These are phyloP conservation scores for Cryptosporidium andersoni DNA, from an alignment of 169 alveolate species.

Conservation along the genomic window DNA sequence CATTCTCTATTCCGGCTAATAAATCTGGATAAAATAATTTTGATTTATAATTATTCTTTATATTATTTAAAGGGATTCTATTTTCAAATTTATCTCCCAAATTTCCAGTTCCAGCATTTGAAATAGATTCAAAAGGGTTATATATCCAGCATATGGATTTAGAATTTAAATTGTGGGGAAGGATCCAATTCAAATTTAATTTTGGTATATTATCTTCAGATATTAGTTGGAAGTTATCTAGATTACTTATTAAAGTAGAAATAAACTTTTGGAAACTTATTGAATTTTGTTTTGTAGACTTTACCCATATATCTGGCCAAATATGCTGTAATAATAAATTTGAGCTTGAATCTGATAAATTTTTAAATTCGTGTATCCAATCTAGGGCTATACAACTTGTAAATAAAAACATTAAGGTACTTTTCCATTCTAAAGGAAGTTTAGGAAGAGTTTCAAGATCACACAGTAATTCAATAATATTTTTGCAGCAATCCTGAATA, in stretches of 20 bases:
- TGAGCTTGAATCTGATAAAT: conserved; percentile 14
- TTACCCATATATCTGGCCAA: conserved; percentile 63
- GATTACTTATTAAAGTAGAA: conserved; percentile 30
- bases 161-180: conserved; percentile 15
- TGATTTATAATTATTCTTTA: conserved; percentile 1
- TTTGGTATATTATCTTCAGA: background rate
- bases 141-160: conserved; percentile 22
- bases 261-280: conserved; percentile 12
- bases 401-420: conserved; percentile 25
- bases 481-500: conserved; percentile 68
- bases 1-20: background rate
- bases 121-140: conserved; percentile 17
- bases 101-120: conserved; percentile 1
- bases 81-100: background rate
- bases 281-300: background rate
- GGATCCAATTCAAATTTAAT: conserved; percentile 2
- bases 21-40: conserved; percentile 18
- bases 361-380: conserved; percentile 2
- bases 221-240: conserved; percentile 5
- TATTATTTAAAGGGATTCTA: too few species aligned
- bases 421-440: conserved; percentile 46
- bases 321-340: conserved; percentile 31
- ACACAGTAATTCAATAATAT: conserved; percentile 24
- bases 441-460: conserved; percentile 27
- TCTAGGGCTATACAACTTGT: conserved; percentile 63